phyloP scores from a whole-genome alignment of 495 filamentous ascomycete species.

The Talaromyces trachyspermus region DNA sequence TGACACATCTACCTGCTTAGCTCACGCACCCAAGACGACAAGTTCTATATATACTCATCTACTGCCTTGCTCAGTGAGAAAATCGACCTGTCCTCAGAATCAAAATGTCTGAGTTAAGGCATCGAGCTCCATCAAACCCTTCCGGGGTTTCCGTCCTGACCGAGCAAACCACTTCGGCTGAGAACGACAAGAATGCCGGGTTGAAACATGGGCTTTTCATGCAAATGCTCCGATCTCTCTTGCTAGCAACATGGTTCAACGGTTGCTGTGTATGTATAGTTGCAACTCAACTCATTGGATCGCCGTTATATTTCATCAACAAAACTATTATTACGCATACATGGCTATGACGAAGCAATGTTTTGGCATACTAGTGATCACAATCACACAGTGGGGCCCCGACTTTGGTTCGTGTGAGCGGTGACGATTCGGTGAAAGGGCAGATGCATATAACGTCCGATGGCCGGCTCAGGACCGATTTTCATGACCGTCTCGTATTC shows the following conservation, averaged over 20 bases:
- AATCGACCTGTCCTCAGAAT: constrained; percentile 6
- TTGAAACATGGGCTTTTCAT: constrained; percentile 60
- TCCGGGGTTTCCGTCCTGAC: background rate
- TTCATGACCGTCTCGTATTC: constrained; percentile 55
- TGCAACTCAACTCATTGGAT: constrained; percentile 47
- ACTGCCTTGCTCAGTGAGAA: too few species aligned
- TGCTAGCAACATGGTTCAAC: constrained; percentile 59
- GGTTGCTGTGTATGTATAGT: constrained; percentile 46
- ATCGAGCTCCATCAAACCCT: constrained; percentile 25
- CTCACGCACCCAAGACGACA: too few species aligned
- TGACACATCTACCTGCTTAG: too few species aligned
- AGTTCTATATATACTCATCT: background rate
- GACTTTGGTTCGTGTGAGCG: constrained; percentile 52
- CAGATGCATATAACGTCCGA: constrained; percentile 48
- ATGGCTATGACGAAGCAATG: constrained; percentile 61
- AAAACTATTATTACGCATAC: constrained; percentile 54
- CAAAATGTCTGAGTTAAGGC: constrained; percentile 29
- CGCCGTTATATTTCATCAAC: constrained; percentile 53
- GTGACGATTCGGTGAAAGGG: constrained; percentile 51
- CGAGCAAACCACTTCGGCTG: constrained; percentile 1
- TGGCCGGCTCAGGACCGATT: constrained; percentile 48
- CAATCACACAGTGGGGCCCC: constrained; percentile 58
- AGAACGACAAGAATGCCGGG: constrained; percentile 33
- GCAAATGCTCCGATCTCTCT: constrained; percentile 57
- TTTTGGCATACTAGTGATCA: constrained; percentile 52